Evolutionary conservation across 1,284 basidiomycete species (phyloP).

Genomic region (Irpex sp.): DNA sequence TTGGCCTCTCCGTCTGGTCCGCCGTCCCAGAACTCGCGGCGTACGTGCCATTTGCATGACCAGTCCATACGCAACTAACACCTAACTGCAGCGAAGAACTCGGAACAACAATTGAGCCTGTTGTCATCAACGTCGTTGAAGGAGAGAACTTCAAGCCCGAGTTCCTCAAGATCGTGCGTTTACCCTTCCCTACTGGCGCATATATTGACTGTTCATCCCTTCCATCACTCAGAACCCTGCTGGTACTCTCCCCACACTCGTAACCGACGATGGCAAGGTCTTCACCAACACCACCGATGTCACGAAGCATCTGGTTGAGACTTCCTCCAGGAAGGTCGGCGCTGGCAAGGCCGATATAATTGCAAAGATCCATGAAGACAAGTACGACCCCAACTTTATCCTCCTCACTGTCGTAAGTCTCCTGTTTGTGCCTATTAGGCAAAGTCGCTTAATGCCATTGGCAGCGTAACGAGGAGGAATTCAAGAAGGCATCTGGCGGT

Average conservation of each 20-base stretch:
- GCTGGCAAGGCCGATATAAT: conserved; percentile 35
- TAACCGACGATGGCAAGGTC: conserved; percentile 36
- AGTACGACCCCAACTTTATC: conserved; percentile 58
- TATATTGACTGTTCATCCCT: neutral
- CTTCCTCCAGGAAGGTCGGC: conserved; percentile 37
- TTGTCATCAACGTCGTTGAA: conserved; percentile 40
- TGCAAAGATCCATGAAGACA: conserved; percentile 47
- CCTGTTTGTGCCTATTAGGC: neutral
- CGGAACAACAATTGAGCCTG: conserved; percentile 36
- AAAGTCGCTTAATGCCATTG: neutral
- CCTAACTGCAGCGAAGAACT: conserved; percentile 35
- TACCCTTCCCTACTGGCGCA: neutral
- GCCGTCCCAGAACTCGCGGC: conserved; percentile 46
- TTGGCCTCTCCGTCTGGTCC: conserved; percentile 44
- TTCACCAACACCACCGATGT: conserved; percentile 49
- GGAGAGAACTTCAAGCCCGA: conserved; percentile 63
- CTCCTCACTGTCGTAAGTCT: conserved; percentile 41
- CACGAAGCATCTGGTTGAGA: conserved; percentile 42
- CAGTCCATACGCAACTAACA: neutral
- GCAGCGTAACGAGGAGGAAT: conserved; percentile 50
- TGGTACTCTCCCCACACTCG: conserved; percentile 54
- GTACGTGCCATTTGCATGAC: conserved; percentile 27
- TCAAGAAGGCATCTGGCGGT: conserved; percentile 37
- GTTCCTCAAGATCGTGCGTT: conserved; percentile 46
- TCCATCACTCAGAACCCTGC: conserved; percentile 40